Base-by-base conservation (phyloP, 1,139 yeast genomes). In the Arxiozyma slooffiae region DNA sequence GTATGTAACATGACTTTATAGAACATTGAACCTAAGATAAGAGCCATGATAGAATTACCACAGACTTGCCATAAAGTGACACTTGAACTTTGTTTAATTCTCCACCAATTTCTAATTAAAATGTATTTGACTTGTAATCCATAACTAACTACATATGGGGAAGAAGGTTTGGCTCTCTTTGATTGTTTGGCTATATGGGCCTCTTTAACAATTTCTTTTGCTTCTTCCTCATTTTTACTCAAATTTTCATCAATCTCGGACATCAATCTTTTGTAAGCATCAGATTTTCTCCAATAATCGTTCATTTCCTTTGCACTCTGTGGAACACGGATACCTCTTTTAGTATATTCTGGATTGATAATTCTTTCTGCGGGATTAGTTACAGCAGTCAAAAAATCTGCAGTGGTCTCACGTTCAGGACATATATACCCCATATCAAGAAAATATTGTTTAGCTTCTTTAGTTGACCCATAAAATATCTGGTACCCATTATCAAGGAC, bases 401-500 rank as follows among this genome's bases (percentile, higher is more conserved):
- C 87, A 53, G 92, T 82, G 9, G 95, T 83, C 70, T 84, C 89
- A 67, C 95, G 80, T 41, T 76, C 73, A 39, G 87, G 84, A 62
- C 88, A 84, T 16, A 74, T 74, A 66, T 79, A 84, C 39, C 94
- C 94, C 85, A 84, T 80, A 39, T 73, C 73, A 50, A 69, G 62
- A 64, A 84, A 84, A 67, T 73, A 84, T 41, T 71, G 70, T 58
- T 77, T 81, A 5, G 92, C 95, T 34, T 70, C 64, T 17, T 67
- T 66, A 16, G 80, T 74, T 41, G 78, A 76, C 54, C 96, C 96
- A 61, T 74, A 85, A 68, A 66, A 87, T 51, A 87, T 81, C 67
- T 86, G 94, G 60, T 82, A 77, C 49, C 96, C 95, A 56, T 79
- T 82, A 62, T 85, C 85, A 42, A 87, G 70, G 20, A 87, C 81